phyloP scores from a whole-genome alignment of 768 basidiomycete species.

The Russula ochroleuca region DNA sequence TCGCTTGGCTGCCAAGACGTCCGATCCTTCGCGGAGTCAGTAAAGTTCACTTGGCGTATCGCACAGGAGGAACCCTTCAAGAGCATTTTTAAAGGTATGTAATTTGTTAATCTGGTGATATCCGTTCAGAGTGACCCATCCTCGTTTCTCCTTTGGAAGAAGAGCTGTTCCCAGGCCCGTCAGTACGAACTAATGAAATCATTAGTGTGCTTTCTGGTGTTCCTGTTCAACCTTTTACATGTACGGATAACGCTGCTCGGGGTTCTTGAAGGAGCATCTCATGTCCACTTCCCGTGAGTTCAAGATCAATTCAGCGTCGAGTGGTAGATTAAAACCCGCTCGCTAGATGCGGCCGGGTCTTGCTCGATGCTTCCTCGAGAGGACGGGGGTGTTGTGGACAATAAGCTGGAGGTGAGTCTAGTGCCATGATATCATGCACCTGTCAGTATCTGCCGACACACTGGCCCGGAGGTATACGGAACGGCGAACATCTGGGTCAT shows the following conservation, averaged over 20 bases:
- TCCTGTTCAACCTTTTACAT: not conserved
- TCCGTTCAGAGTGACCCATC: not conserved
- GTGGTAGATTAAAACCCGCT: not conserved
- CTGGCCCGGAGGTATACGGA: constrained; percentile 29
- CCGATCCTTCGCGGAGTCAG: constrained; percentile 20
- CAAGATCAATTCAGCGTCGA: too few relatives aligned
- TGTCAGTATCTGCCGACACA: not conserved
- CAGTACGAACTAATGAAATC: constrained; percentile 22
- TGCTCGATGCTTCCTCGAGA: constrained; percentile 25
- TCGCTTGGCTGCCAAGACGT: constrained; percentile 11
- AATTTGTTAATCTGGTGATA: not conserved
- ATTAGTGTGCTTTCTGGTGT: not conserved
- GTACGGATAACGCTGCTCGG: not conserved
- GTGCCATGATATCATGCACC: not conserved
- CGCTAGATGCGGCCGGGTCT: constrained; percentile 21
- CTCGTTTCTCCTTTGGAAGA: not conserved
- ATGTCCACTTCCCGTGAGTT: constrained; percentile 13
- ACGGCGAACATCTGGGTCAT: constrained; percentile 34
- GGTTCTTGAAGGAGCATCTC: not conserved
- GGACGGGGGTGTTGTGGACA: constrained; percentile 25
- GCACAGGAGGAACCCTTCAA: constrained; percentile 27
- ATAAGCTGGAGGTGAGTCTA: constrained; percentile 21
- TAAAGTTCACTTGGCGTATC: constrained; percentile 28
- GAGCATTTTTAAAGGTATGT: constrained; percentile 16
- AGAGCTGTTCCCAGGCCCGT: constrained; percentile 19